phyloP scores from a whole-genome alignment of 352 stramenopile species.

The Phytophthora chlamydospora region DNA sequence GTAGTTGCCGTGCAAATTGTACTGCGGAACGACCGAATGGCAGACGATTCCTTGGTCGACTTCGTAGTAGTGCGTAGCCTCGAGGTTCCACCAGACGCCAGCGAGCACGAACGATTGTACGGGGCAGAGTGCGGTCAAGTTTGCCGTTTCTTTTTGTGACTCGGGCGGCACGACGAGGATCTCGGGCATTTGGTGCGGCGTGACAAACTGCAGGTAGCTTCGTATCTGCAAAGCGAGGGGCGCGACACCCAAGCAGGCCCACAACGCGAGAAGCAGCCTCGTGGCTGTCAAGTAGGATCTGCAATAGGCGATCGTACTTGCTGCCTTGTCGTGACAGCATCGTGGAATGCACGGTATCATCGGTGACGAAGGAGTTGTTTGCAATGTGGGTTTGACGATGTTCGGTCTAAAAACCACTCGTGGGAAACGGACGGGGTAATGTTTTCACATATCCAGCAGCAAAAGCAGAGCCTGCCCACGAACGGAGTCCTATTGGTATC shows the following conservation, averaged over 20 bases:
- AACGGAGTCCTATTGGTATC: no score
- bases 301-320: no score
- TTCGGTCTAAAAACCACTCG: no score
- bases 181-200: background rate
- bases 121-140: background rate
- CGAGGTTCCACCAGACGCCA: slow-evolving; percentile 13
- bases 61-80: slow-evolving; percentile 9
- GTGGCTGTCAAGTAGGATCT: no score
- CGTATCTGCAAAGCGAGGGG: background rate
- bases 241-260: background rate
- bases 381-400: no score
- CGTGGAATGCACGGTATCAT: no score
- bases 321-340: no score
- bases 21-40: slow-evolving; percentile 16
- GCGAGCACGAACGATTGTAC: slow-evolving; percentile 1
- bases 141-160: background rate
- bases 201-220: slow-evolving; percentile 2
- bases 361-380: no score
- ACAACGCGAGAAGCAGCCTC: no score
- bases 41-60: slow-evolving; percentile 1
- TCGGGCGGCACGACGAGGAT: background rate
- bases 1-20: slow-evolving; percentile 17
- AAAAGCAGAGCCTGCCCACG: no score
- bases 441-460: no score
- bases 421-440: no score